These are phyloP conservation scores for Dactylis glomerata DNA, from an alignment of 176 grass and related monocot genomes.

Conservation along the genomic window DNA sequence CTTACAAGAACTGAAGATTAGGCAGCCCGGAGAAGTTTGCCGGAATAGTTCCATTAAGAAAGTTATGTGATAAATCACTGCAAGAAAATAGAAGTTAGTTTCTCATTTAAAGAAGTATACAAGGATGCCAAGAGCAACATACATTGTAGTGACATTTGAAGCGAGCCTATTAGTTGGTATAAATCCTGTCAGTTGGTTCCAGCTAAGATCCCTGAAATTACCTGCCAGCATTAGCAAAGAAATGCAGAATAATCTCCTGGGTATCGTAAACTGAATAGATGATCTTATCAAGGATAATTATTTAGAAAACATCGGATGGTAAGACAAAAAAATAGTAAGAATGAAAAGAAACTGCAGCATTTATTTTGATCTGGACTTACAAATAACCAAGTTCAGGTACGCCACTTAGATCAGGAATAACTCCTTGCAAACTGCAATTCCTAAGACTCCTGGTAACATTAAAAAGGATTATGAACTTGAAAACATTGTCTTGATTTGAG, in stretches of 20 bases:
- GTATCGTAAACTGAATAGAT: not conserved
- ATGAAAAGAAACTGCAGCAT: conserved; percentile 4
- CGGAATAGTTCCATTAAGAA: conserved; percentile 69
- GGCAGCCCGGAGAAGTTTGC: conserved; percentile 67
- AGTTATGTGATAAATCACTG: conserved; percentile 81
- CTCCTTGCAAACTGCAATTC: conserved; percentile 88
- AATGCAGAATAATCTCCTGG: not conserved
- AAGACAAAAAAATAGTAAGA: conserved; percentile 8
- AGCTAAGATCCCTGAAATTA: conserved; percentile 96
- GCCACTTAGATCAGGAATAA: conserved; percentile 68
- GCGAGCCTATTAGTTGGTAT: conserved; percentile 72
- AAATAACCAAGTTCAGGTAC: conserved; percentile 63
- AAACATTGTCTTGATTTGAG: conserved; percentile 11
- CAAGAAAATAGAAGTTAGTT: conserved; percentile 18
- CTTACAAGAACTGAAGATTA: conserved; percentile 89
- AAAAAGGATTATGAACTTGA: conserved; percentile 1
- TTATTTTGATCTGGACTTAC: conserved; percentile 50
- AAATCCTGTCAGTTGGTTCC: conserved; percentile 75
- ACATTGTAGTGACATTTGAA: conserved; percentile 79
- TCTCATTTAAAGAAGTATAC: conserved; percentile 7
- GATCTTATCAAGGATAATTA: not conserved
- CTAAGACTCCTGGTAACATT: conserved; percentile 80
- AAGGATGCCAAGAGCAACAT: conserved; percentile 25
- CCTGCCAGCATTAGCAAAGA: conserved; percentile 12
- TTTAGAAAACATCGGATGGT: not conserved